Conservation (phyloP, 306 rosid genomes). For the Ormosia emarginata region DNA sequence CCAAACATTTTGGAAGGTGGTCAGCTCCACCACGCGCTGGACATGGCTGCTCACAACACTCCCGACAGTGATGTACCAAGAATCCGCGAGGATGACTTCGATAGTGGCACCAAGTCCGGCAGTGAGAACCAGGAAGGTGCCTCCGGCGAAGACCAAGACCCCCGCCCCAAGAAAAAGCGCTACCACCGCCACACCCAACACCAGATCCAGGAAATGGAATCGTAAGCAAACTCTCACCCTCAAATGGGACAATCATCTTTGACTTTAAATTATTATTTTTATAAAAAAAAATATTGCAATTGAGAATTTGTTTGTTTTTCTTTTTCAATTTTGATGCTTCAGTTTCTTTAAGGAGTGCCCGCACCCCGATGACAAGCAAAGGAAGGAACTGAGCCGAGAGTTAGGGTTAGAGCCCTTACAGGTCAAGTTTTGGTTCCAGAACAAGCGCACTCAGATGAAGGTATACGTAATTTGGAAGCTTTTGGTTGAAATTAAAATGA, state of each 20-base stretch:
- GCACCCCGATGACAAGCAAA: constrained; percentile 98
- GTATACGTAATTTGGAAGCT: constrained; percentile 30
- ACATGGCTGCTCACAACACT: constrained; percentile 72
- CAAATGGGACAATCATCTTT: no score
- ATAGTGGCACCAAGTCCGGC: constrained; percentile 84
- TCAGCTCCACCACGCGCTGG: constrained; percentile 47
- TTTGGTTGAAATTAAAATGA: background rate
- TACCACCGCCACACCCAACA: constrained; percentile 98
- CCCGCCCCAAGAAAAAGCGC: constrained; percentile 83
- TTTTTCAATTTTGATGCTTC: background rate
- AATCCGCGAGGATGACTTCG: constrained; percentile 78
- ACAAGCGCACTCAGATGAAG: constrained; percentile 99
- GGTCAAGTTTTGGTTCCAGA: constrained; percentile 98
- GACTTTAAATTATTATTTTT: no score
- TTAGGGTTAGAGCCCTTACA: constrained; percentile 90
- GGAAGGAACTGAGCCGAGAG: constrained; percentile 91
- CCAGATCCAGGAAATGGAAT: constrained; percentile 99
- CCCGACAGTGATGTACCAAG: constrained; percentile 78
- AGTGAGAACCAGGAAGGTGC: constrained; percentile 84
- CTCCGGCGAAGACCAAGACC: constrained; percentile 83
- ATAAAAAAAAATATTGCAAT: background rate
- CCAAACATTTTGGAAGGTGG: constrained; percentile 75
- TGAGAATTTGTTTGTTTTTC: background rate
- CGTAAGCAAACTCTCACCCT: constrained; percentile 41
- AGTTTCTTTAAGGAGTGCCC: constrained; percentile 99